These are phyloP conservation scores for Acephala macrosclerotiorum DNA, from an alignment of 2,329 filamentous ascomycete genomes.

Conservation along the genomic window DNA sequence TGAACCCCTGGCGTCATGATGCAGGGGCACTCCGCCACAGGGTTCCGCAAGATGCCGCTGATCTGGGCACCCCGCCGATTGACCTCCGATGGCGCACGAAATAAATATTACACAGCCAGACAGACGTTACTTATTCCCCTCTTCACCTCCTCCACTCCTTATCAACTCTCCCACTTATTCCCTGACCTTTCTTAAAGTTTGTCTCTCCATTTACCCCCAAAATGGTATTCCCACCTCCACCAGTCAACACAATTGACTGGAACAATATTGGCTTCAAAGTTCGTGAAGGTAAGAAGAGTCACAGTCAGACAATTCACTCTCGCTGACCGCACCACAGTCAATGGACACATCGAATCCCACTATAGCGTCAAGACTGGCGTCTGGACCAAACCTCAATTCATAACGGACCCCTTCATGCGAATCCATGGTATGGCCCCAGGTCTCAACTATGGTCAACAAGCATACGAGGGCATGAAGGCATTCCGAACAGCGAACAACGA, in stretches of 20 bases:
- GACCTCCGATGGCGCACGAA: conserved; percentile 22
- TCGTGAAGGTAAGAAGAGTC: conserved; percentile 72
- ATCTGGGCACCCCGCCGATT: conserved; percentile 12
- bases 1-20: conserved; percentile 3
- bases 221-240: conserved; percentile 75
- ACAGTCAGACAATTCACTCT: conserved; percentile 1
- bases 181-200: not conserved
- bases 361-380: conserved; percentile 76
- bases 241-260: conserved; percentile 88
- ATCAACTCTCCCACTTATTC: conserved; percentile 6
- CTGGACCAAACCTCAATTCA: conserved; percentile 82
- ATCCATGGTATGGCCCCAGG: conserved; percentile 96
- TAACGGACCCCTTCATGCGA: conserved; percentile 82
- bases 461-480: conserved; percentile 97
- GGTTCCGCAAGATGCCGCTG: not conserved
- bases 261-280: conserved; percentile 90
- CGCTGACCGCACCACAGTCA: conserved; percentile 63
- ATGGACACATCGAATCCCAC: conserved; percentile 90
- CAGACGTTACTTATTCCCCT: not conserved
- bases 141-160: not conserved
- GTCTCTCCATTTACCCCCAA: conserved; percentile 13
- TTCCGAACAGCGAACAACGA: conserved; percentile 78
- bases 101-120: conserved; percentile 12
- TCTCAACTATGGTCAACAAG: conserved; percentile 97
- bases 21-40: not conserved